Base-by-base conservation (phyloP, 345 rosid species). In the Triadica sebifera region DNA sequence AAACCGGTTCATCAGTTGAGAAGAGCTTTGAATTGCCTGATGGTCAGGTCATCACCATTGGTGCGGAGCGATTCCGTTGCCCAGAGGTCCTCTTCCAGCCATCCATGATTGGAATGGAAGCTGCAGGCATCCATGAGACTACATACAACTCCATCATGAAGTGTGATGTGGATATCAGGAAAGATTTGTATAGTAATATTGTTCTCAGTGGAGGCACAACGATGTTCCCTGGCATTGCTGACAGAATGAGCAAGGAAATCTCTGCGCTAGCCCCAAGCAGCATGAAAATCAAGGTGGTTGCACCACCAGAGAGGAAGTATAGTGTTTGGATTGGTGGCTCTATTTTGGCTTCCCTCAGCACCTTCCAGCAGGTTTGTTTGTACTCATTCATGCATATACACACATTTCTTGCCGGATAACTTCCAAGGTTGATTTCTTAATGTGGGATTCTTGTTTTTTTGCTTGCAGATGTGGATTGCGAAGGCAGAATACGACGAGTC, bases 21-120 rank as follows among this genome's bases (percentile, higher is more conserved):
- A 94, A 89, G 87, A 90, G 87, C 90, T 90, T 87, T 50, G 98
- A 90, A 70, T 80, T 92, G 75, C 97, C 96, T 0, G 96, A 92
- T 46, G 98, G 96, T 39, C 96, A 90, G 83, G 93, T 93, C 49
- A 93, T 93, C 80, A 93, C 98, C 80, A 93, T 94, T 0, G 97
- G 98, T 52, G 86, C 96, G 8, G 97, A 92, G 84, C 81, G 98
- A 12, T 94, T 90, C 90, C 86, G 97, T 51, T 94, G 98, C 67
- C 97, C 98, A 6, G 97, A 94, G 84, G 97, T 90, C 69, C 96
- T 94, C 70, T 92, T 80, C 94, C 98, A 94, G 75, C 97, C 98
- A 51, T 92, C 97, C 57, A 78, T 94, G 96, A 90, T 94, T 1
- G 98, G 98, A 53, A 93, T 93, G 98, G 98, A 93, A 85, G 82